Evolutionary conservation across 495 filamentous ascomycete genomes (phyloP).

Genomic region (Trichoderma gamsii): DNA sequence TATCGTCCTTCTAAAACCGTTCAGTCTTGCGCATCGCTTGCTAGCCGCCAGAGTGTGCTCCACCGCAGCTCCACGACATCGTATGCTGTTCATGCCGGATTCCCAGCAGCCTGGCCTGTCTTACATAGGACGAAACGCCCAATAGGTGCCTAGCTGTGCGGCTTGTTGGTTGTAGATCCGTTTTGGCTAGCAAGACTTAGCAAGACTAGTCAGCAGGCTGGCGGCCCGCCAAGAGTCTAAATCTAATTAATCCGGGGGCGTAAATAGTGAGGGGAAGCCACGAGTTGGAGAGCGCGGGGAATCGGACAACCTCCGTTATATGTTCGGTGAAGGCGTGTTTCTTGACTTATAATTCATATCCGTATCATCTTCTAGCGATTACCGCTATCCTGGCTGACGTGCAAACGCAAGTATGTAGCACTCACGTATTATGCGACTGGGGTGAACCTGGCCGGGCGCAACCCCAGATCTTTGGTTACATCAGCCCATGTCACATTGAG

Average conservation of each 20-base stretch:
- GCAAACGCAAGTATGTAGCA: background rate
- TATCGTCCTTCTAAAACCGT: background rate
- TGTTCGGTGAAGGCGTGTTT: background rate
- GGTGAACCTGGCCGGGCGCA: background rate
- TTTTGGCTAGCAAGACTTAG: background rate
- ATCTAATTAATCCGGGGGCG: background rate
- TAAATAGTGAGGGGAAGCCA: conserved; percentile 4
- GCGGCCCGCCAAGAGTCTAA: conserved; percentile 9
- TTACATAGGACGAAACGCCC: background rate
- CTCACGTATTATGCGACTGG: background rate
- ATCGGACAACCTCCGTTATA: background rate
- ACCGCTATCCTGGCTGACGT: background rate
- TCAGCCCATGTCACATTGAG: too few species aligned
- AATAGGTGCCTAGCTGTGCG: background rate
- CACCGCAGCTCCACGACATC: background rate
- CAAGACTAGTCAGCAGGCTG: background rate
- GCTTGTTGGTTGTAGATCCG: background rate
- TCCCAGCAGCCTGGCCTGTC: background rate
- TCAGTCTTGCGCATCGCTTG: background rate
- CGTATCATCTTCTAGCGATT: conserved; percentile 8
- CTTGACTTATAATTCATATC: background rate
- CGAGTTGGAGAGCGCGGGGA: conserved; percentile 1
- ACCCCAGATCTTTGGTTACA: background rate
- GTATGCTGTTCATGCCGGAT: background rate
- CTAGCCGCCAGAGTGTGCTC: background rate